phyloP scores from a whole-genome alignment of 2,329 filamentous ascomycete species.

The Mycosphaerella sp. region DNA sequence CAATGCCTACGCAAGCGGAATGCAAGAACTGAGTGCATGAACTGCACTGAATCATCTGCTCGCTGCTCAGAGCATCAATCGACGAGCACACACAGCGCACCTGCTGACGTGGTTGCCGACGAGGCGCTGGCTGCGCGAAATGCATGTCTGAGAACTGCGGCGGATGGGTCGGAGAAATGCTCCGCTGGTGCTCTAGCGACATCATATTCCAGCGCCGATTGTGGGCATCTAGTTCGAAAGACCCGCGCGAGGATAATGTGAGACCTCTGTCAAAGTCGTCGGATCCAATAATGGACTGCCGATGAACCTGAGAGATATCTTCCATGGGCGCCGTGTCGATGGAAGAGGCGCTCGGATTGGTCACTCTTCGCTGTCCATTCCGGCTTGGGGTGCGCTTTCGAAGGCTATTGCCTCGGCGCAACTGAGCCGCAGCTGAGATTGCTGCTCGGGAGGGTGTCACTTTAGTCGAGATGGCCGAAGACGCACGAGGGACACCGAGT shows the following conservation, averaged over 20 bases:
- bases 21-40: slow-evolving; percentile 60
- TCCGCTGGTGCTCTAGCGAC: slow-evolving; percentile 41
- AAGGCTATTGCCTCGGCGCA: slow-evolving; percentile 33
- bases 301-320: slow-evolving; percentile 18
- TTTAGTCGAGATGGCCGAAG: slow-evolving; percentile 30
- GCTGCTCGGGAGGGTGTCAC: slow-evolving; percentile 34
- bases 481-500: slow-evolving; percentile 31
- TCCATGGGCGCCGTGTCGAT: slow-evolving; percentile 31
- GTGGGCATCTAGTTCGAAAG: slow-evolving; percentile 36
- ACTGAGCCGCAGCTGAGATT: slow-evolving; percentile 31
- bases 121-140: slow-evolving; percentile 37
- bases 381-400: slow-evolving; percentile 23
- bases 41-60: slow-evolving; percentile 58
- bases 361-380: slow-evolving; percentile 15
- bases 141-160: slow-evolving; percentile 24
- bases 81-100: slow-evolving; percentile 56
- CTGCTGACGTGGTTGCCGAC: slow-evolving; percentile 9
- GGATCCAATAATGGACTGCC: slow-evolving; percentile 15
- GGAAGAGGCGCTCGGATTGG: slow-evolving; percentile 16
- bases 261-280: slow-evolving; percentile 17
- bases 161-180: slow-evolving; percentile 25
- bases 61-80: slow-evolving; percentile 43
- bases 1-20: slow-evolving; percentile 52
- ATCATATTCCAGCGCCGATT: slow-evolving; percentile 44
- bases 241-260: slow-evolving; percentile 25